Evolutionary conservation across 768 basidiomycete genomes (phyloP), one percentile per base, ranked within the genome.

Genomic region (Podaxis sp.): DNA sequence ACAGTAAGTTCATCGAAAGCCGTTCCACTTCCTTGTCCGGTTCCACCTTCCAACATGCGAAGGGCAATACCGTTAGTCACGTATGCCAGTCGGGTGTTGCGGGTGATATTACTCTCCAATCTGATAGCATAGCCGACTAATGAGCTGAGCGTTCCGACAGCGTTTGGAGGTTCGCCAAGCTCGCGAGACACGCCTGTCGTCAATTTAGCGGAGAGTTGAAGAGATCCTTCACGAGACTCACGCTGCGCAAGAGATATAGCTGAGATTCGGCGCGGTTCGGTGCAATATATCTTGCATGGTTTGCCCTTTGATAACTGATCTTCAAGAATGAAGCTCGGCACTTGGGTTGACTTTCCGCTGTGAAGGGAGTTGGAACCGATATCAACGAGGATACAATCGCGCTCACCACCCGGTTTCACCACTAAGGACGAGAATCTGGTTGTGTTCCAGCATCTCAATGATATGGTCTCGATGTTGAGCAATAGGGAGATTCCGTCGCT

Each of bases 1-100:
- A 93, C 95, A n/a, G 97, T 98, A 59, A 98, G 87, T 66, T 98
- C 96, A 70, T 96, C 94, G 66, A 98, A 92, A 2, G 91, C 89
- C 6, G 86, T 87, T n/a, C 88, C 88, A 65, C 84, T 84, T 6
- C 88, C 84, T 46, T 80, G 80, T 3, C 88, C 87, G 24, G 86
- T 85, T 3, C 91, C 90, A 33, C 86, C 83, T 78, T 99, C 96
- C n/a, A 99, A 77, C 97, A 98, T 98, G 48, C 97, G 87, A 26
- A 99, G 76, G 0, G 96, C 95, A 64, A 99, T 96, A 66, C 96
- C 96, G 68, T 95, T 93, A 2, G 95, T 97, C 15, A 96, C 90
- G 70, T 90, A 97, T 0, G 91, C 84, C 52, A 95, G 72, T 20
- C 87, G 81, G 0, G 95, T 97, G 60, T 87, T 88, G 64, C 84